phyloP scores from a whole-genome alignment of 345 rosid species.

The Bruguiera gymnorhiza region DNA sequence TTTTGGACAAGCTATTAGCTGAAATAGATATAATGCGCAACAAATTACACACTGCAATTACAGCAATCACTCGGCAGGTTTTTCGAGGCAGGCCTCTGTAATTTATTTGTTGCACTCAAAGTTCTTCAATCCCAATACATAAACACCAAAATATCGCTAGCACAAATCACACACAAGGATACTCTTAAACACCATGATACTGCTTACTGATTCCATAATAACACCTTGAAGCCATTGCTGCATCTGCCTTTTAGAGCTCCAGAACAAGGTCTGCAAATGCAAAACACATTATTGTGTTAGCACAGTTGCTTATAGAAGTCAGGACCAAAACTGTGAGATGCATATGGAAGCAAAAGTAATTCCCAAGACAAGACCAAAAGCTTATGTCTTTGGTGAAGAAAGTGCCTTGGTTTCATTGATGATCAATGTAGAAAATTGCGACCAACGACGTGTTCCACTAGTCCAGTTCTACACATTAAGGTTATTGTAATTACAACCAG shows the following conservation, averaged over 20 bases:
- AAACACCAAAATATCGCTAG: constrained; percentile 24
- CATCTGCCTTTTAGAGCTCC: constrained; percentile 55
- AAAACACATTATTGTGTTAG: constrained; percentile 17
- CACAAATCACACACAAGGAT: constrained; percentile 9
- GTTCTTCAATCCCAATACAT: constrained; percentile 16
- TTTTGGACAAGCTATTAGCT: no score
- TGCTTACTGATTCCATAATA: constrained; percentile 6
- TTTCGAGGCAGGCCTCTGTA: constrained; percentile 26
- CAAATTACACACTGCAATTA: not conserved
- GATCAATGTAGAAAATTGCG: not conserved
- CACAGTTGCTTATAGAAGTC: not conserved
- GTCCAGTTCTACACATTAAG: not conserved
- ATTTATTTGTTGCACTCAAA: constrained; percentile 22
- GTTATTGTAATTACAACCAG: not conserved
- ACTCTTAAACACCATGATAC: constrained; percentile 14
- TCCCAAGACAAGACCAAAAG: no score
- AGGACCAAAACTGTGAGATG: not conserved
- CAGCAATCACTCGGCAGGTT: constrained; percentile 13
- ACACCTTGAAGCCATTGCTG: constrained; percentile 9
- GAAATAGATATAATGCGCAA: no score
- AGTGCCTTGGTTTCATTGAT: not conserved
- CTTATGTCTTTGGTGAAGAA: no score
- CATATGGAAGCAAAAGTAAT: not conserved
- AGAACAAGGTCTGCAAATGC: constrained; percentile 56
- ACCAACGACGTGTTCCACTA: not conserved